Base-by-base conservation (phyloP, 306 rosid genomes). In the Castanea crenata region DNA sequence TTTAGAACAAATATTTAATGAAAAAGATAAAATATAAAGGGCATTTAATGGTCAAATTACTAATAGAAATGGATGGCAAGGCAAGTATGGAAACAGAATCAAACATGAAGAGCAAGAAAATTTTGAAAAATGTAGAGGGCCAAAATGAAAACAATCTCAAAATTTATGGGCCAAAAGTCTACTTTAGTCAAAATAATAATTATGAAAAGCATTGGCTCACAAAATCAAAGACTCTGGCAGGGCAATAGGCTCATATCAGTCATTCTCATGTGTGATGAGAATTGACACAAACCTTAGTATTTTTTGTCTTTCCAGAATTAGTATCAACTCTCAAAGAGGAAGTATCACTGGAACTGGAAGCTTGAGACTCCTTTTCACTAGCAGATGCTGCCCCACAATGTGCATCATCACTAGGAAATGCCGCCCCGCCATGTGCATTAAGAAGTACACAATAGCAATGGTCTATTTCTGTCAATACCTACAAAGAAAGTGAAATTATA, bases 391-490 rank as follows among this genome's bases (percentile, higher is more conserved):
- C 98, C 78, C 97, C 99, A 76, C 88, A 92, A 81, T 91, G 92
- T 73, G 98, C 98, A 19, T 91, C 90, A 74, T 83, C 85, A 74
- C 70, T 80, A 12, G 99, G 98, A 91, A 90, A 95, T 84, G 99
- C 98, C 77, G 93, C 98, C 80, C 99, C 99, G 69, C 88, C 97
- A 81, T 93, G 94, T 73, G 99, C 99, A 15, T 93, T 95, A 81
- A 95, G 99, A 82, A 95, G 92, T 73, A 95, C 99, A 75, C 99
- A 95, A 84, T 80, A 95, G 87, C 99, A 95, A 83, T 95, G 97
- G 83, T 93, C 99, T 63, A 84, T 80, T 84, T 91, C 99, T 64
- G 98, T 93, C 92, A 95, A 86, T 80, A 95, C 97, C 99, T 95
- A 85, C 46, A 83, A 73, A 63, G 81, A 62, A 68, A 71, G 79